Base-by-base conservation (phyloP, 176 grass and related monocot genomes). In the Musa acuminata region DNA sequence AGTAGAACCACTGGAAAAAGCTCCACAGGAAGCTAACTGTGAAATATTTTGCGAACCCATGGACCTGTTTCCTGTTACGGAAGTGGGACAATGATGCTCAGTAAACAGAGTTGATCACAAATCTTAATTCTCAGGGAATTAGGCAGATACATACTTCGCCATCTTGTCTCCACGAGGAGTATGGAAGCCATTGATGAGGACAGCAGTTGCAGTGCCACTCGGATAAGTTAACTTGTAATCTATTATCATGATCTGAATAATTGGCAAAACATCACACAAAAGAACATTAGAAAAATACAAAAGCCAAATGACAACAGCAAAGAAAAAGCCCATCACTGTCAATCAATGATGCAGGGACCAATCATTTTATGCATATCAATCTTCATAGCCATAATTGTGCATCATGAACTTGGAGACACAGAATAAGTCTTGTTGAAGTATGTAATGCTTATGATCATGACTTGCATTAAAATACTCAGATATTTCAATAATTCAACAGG, bases 1-100 rank as follows among this genome's bases (percentile, higher is more conserved):
- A 89, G 75, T 82, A 99, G 83, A 99, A 99, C 95, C 95, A 99
- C 55, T 99, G 86, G 82, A 99, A 99, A 80, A 99, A 87, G 73
- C 95, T 99, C 95, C 95, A 94, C 14, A 86, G 0, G 83, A 99
- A 89, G 82, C 95, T 99, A 22, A 94, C 22, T 52, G 83, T 78
- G 43, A 99, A 99, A 51, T 85, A 99, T 72, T 89, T 94, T 21
- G 90, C 76, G 74, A 99, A 99, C 22, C 82, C 95, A 35, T 64
- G 80, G 48, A 99, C 76, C 60, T 99, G 95, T 55, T 86, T 89
- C 80, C 95, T 99, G 84, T 16, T 11, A 73, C 24, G 19, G 79
- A 79, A 29, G 73, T 35, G 75, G 51, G 72, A 49, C 9, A 77
- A 72, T 27, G 3, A 43, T 6, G 35, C 35, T 43, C 35, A 5